Conservation (phyloP, 495 filamentous ascomycete species). For the Chaetomium cochliodes region DNA sequence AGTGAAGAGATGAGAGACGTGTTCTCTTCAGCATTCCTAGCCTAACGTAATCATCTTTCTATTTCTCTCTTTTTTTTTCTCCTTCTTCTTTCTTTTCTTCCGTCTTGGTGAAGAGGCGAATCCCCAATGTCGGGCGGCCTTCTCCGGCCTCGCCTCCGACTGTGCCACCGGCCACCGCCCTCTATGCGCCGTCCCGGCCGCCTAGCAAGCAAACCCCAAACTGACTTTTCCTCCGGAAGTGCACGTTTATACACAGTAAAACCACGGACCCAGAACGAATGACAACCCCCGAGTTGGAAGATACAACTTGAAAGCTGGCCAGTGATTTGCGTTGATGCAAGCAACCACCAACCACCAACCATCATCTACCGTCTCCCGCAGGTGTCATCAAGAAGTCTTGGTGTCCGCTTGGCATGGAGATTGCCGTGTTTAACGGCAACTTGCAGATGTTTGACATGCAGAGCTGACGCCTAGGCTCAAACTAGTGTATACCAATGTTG, state of each 20-base stretch:
- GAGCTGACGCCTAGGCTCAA: neutral
- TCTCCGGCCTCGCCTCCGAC: neutral
- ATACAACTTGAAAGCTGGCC: too few relatives aligned
- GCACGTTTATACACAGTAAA: too few relatives aligned
- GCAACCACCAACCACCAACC: too few relatives aligned
- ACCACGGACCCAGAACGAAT: too few relatives aligned
- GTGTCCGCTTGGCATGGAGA: neutral
- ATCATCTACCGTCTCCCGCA: too few relatives aligned
- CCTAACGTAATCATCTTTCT: too few relatives aligned
- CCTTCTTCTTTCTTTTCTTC: neutral
- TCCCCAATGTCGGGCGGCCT: neutral
- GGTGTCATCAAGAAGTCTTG: neutral
- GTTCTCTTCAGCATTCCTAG: neutral
- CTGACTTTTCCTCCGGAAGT: too few relatives aligned
- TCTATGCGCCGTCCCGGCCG: neutral
- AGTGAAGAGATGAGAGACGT: neutral
- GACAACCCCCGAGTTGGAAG: too few relatives aligned
- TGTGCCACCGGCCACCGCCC: neutral
- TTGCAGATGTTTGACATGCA: neutral
- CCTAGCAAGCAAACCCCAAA: neutral
- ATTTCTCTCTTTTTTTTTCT: neutral
- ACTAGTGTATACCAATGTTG: neutral
- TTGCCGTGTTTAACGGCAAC: neutral
- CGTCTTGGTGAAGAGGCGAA: neutral
- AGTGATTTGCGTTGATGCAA: too few relatives aligned